Conservation (phyloP, 176 grass and related monocot species). For the Oryza longistaminata region DNA sequence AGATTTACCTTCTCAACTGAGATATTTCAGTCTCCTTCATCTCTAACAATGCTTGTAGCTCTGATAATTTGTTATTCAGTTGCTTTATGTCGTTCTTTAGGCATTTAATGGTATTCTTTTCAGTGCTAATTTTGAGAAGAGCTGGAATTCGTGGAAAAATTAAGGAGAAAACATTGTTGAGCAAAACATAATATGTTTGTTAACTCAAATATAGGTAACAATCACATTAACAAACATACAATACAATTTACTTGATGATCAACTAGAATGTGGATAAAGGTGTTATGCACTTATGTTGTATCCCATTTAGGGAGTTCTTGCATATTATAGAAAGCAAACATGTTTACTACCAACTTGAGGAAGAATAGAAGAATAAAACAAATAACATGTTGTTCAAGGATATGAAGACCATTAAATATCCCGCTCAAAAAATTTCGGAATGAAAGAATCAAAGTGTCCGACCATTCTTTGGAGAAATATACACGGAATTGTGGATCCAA, state of each 20-base stretch:
- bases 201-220: neutral
- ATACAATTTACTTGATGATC: neutral
- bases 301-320: slow-evolving; percentile 4
- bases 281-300: neutral
- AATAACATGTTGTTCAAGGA: slow-evolving; percentile 51
- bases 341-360: neutral
- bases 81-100: slow-evolving; percentile 94
- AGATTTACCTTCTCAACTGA: slow-evolving; percentile 64
- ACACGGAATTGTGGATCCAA: slow-evolving; percentile 92
- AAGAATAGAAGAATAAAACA: neutral
- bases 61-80: slow-evolving; percentile 83
- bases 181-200: slow-evolving; percentile 15
- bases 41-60: slow-evolving; percentile 87
- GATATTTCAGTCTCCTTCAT: slow-evolving; percentile 79
- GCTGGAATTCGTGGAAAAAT: slow-evolving; percentile 70
- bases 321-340: slow-evolving; percentile 19
- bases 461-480: slow-evolving; percentile 98
- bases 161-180: slow-evolving; percentile 61
- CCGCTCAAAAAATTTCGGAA: slow-evolving; percentile 89
- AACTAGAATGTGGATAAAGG: neutral
- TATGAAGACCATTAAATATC: slow-evolving; percentile 95
- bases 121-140: slow-evolving; percentile 88
- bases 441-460: slow-evolving; percentile 73
- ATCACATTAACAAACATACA: slow-evolving; percentile 8
- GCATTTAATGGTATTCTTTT: slow-evolving; percentile 81